These are phyloP conservation scores for Coleophoma cylindrospora DNA, from an alignment of 2,329 filamentous ascomycete species.

Conservation along the genomic window DNA sequence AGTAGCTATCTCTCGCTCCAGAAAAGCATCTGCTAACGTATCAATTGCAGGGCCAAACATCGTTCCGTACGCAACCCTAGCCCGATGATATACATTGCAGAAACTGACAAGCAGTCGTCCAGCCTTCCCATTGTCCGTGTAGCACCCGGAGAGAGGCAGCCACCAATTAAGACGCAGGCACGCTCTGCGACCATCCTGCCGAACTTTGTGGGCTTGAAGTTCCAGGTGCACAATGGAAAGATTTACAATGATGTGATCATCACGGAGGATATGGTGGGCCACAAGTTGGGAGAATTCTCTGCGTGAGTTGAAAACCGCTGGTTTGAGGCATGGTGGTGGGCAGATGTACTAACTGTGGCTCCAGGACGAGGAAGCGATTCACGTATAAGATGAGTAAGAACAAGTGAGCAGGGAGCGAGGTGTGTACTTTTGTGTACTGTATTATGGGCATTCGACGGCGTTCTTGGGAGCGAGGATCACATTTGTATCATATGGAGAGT, in stretches of 20 bases:
- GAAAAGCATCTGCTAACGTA: constrained; percentile 18
- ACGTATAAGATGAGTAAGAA: constrained; percentile 69
- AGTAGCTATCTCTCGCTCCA: not conserved
- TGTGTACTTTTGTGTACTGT: not conserved
- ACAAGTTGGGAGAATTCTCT: constrained; percentile 70
- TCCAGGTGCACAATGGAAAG: constrained; percentile 71
- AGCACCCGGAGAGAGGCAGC: constrained; percentile 46
- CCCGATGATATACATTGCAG: constrained; percentile 27
- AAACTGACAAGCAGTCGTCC: constrained; percentile 17
- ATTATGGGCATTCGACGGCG: constrained; percentile 3
- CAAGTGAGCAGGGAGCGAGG: constrained; percentile 27
- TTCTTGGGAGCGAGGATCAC: constrained; percentile 6
- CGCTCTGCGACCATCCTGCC: constrained; percentile 68
- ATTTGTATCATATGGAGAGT: not conserved
- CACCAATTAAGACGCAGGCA: constrained; percentile 64
- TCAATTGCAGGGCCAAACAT: constrained; percentile 58
- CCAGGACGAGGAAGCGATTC: constrained; percentile 63
- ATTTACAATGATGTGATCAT: constrained; percentile 63
- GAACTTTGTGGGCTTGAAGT: constrained; percentile 66
- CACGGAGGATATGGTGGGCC: constrained; percentile 74
- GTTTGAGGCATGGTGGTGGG: not conserved
- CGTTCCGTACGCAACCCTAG: constrained; percentile 52
- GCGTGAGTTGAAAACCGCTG: constrained; percentile 40
- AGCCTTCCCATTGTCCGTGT: constrained; percentile 47
- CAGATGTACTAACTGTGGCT: constrained; percentile 4